phyloP scores from a whole-genome alignment of 164 flowering plant genomes.

The Liriodendron chinense region DNA sequence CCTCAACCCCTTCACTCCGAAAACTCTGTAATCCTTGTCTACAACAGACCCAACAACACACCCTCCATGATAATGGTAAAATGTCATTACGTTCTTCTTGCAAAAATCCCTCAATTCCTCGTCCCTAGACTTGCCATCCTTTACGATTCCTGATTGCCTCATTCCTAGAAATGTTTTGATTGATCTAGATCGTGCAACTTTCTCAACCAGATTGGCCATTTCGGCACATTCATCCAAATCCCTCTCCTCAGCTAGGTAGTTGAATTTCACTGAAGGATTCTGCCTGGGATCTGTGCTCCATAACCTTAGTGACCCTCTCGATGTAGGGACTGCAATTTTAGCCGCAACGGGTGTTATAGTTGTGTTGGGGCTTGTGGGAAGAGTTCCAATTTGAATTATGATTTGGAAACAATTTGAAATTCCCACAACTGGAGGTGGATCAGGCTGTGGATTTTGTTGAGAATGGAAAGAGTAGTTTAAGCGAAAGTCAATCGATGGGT shows the following conservation, averaged over 20 bases:
- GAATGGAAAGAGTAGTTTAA: constrained; percentile 15
- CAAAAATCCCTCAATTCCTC: constrained; percentile 28
- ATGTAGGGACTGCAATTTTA: constrained; percentile 29
- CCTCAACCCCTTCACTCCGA: constrained; percentile 36
- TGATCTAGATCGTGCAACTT: constrained; percentile 24
- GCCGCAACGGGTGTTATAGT: constrained; percentile 22
- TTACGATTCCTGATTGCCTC: background rate
- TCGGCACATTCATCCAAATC: constrained; percentile 31
- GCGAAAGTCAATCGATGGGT: constrained; percentile 24
- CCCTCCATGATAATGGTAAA: constrained; percentile 46
- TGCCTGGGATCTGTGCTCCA: constrained; percentile 27
- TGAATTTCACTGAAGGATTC: constrained; percentile 39
- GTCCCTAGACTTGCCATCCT: constrained; percentile 1
- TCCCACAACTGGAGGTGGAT: constrained; percentile 32
- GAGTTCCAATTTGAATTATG: constrained; percentile 20
- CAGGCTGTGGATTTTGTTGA: constrained; percentile 13
- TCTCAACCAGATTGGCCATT: constrained; percentile 16
- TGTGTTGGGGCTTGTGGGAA: constrained; percentile 24
- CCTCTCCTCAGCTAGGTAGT: constrained; percentile 25
- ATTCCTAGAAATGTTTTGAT: constrained; percentile 20
- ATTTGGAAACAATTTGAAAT: constrained; percentile 26
- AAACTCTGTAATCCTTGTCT: constrained; percentile 31
- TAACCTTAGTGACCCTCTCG: constrained; percentile 28
- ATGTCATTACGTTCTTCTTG: constrained; percentile 30
- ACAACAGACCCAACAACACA: constrained; percentile 39